Percentiles rank a stretch among this genome's conserved stretches.
Conservation (phyloP, 331 rosid species). For the Malus hybrid region DNA sequence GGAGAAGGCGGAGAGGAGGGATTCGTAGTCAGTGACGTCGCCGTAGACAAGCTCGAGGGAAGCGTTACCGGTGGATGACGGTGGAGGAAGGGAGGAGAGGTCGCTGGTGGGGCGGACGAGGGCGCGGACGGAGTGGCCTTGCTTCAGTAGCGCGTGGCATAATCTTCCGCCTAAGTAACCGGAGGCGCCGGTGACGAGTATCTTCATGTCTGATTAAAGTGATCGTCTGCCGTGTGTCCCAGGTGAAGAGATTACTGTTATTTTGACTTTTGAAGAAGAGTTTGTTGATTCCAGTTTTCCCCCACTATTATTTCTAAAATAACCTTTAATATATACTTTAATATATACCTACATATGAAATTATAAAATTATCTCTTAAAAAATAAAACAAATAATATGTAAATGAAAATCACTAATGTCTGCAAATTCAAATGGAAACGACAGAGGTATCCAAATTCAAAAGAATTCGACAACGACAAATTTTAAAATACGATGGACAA, state of each 20-base stretch:
- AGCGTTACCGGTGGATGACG: background rate
- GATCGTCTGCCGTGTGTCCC: background rate
- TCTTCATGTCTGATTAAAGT: conserved; percentile 25
- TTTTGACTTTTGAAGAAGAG: background rate
- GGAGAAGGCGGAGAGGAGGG: conserved; percentile 71
- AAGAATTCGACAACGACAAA: too few species aligned
- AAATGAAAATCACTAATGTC: too few species aligned
- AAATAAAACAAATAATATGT: too few species aligned
- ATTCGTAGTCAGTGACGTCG: conserved; percentile 59
- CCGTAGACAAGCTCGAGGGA: conserved; percentile 59
- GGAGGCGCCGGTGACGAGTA: conserved; percentile 78
- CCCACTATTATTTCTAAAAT: too few species aligned
- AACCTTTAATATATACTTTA: too few species aligned
- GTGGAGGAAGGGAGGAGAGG: conserved; percentile 56
- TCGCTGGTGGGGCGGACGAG: conserved; percentile 82
- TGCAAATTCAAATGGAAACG: too few species aligned
- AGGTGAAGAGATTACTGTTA: background rate
- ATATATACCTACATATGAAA: too few species aligned
- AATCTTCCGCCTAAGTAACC: conserved; percentile 83
- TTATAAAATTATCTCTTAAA: too few species aligned
- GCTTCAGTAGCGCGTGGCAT: conserved; percentile 46
- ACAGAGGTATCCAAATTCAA: too few species aligned
- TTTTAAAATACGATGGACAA: too few species aligned
- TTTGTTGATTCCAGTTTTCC: background rate
- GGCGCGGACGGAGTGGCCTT: conserved; percentile 59